Evolutionary conservation across 805 yeast genomes (phyloP).

Genomic region (Wickerhamiella allomyrinae): DNA sequence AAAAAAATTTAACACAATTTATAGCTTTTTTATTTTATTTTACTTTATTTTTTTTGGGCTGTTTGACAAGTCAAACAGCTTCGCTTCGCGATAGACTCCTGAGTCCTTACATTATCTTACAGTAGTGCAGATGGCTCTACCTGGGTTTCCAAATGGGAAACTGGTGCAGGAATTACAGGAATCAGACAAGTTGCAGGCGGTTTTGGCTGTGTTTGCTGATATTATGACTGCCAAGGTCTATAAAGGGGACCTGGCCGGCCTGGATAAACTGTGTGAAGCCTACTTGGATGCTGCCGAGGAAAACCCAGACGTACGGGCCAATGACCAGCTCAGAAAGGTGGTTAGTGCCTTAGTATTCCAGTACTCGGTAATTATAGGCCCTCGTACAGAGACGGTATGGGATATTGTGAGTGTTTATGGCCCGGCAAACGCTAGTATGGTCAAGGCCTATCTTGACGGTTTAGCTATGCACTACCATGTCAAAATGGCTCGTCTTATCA

Average conservation of each 20-base stretch:
- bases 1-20: too few species aligned
- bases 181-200: not conserved
- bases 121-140: too few species aligned
- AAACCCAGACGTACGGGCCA: not conserved
- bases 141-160: slow-evolving; percentile 3
- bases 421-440: slow-evolving; percentile 9
- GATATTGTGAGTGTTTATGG: slow-evolving; percentile 17
- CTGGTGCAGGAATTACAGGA: not conserved
- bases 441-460: slow-evolving; percentile 4
- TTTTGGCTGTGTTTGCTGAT: slow-evolving; percentile 3
- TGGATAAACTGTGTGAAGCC: not conserved
- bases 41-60: too few species aligned
- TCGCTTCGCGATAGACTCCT: too few species aligned
- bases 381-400: slow-evolving; percentile 18
- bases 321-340: slow-evolving; percentile 7
- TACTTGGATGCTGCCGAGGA: not conserved
- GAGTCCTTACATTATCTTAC: too few species aligned
- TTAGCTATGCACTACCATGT: slow-evolving; percentile 4
- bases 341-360: slow-evolving; percentile 7
- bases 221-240: not conserved
- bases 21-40: too few species aligned
- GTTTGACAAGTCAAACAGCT: too few species aligned
- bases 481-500: not conserved
- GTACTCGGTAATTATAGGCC: slow-evolving; percentile 3
- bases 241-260: not conserved